These are phyloP conservation scores for Schizophyllum commune DNA, from an alignment of 1,284 basidiomycete species.

Conservation along the genomic window DNA sequence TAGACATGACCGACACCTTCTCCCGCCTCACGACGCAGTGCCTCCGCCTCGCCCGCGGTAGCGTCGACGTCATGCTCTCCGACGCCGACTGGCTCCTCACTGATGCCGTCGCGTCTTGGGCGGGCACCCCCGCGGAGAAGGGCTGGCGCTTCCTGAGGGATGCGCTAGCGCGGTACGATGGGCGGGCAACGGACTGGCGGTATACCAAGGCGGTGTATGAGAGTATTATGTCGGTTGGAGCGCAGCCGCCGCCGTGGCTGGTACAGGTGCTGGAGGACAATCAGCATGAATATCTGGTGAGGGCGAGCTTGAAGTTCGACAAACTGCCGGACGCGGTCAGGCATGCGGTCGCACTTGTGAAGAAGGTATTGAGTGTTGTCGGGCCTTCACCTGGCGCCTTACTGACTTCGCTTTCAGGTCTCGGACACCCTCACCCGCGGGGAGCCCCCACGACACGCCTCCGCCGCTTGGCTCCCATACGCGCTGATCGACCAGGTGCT, in stretches of 20 bases:
- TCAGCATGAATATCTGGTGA: constrained; percentile 75
- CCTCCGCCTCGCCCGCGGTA: constrained; percentile 59
- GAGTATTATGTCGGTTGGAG: constrained; percentile 63
- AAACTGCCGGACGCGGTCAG: constrained; percentile 73
- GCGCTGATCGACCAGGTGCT: constrained; percentile 83
- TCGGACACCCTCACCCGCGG: constrained; percentile 57
- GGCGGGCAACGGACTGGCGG: constrained; percentile 59
- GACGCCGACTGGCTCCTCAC: constrained; percentile 71
- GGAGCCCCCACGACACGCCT: constrained; percentile 47
- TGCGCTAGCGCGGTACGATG: constrained; percentile 74
- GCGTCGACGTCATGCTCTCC: constrained; percentile 34
- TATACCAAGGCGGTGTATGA: constrained; percentile 77
- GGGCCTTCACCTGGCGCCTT: constrained; percentile 6
- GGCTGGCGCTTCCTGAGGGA: constrained; percentile 87
- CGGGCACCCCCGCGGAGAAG: constrained; percentile 71
- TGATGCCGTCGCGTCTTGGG: constrained; percentile 77
- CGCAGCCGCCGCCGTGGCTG: constrained; percentile 77
- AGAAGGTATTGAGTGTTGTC: constrained; percentile 41
- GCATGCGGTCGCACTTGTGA: constrained; percentile 61
- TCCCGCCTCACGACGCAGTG: constrained; percentile 74
- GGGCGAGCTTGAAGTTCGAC: constrained; percentile 69
- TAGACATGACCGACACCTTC: constrained; percentile 88
- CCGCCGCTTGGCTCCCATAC: constrained; percentile 75
- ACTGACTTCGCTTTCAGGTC: constrained; percentile 8
- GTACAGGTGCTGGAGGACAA: constrained; percentile 61